Base-by-base conservation (phyloP, 768 basidiomycete genomes). In the Lanmaoa rubissima region DNA sequence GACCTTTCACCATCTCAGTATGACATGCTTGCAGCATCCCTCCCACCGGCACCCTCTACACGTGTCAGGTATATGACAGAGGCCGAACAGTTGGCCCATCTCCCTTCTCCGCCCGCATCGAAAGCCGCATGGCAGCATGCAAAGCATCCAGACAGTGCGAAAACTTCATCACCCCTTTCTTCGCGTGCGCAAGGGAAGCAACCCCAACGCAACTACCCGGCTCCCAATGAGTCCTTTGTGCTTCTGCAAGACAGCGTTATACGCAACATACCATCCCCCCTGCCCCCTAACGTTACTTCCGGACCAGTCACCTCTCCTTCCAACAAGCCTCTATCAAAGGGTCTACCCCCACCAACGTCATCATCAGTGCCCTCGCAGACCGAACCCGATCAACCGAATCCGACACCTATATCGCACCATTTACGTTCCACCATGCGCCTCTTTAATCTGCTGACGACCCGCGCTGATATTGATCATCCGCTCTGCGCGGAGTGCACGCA, bases 401-500 rank as follows among this genome's bases (percentile, higher is more conserved):
- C 88, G 45, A 85, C 90, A 24, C 86, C 91, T 35, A 76, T 90
- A 59, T 88, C 90, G 40, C 85, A 88, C 71, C 88, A 89, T 65
- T 75, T 92, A 56, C 85, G 86, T 54, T 90, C 89, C 36, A 86
- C 88, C 46, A 79, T 81, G 58, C 84, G 84, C 19, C 78, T 94
- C 39, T 87, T 91, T 69, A 89, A 88, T 69, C 70, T 92, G 32
- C 78, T 93, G 43, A 90, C 90, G 13, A 82, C 86, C 54, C 79
- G 86, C 42, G 86, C 88, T 51, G 88, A 89, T 34, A 83, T 95
- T 43, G 92, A 94, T 69, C 94, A 98, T 69, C 97, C 97, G 6
- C 79, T 99, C 9, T 99, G 97, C 71, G 85, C 89, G 0, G 96
- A 98, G 66, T 99, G 97, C 72, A 92, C 94, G 4, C 87, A 90